phyloP scores from a whole-genome alignment of 768 basidiomycete species.

The Xerocomellus amylosporus region DNA sequence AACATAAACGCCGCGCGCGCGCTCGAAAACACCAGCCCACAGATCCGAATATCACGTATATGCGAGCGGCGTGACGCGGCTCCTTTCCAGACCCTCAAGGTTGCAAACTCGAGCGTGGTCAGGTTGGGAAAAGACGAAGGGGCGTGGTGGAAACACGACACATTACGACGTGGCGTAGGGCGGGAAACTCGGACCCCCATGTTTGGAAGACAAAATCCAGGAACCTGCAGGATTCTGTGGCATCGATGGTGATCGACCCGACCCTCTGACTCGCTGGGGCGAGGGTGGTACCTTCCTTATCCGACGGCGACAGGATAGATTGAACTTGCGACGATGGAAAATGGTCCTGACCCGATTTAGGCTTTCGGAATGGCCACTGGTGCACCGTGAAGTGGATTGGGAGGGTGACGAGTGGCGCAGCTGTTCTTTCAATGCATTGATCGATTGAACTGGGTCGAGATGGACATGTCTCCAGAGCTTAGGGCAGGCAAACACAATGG shows the following conservation, averaged over 20 bases:
- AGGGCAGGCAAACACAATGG: conserved; percentile 16
- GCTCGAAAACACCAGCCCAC: conserved; percentile 10
- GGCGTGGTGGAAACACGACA: conserved; percentile 16
- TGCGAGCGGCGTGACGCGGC: conserved; percentile 8
- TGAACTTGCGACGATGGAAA: conserved; percentile 16
- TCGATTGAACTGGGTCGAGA: conserved; percentile 14
- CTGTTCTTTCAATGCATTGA: conserved; percentile 13
- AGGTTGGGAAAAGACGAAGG: conserved; percentile 22
- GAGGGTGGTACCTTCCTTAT: not conserved
- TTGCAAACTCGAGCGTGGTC: conserved; percentile 13
- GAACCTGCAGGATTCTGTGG: conserved; percentile 16
- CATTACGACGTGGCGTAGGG: conserved; percentile 8
- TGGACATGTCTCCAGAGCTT: conserved; percentile 21
- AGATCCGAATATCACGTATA: conserved; percentile 10
- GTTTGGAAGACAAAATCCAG: conserved; percentile 18
- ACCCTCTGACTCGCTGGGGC: conserved; percentile 11
- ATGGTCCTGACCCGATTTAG: conserved; percentile 1
- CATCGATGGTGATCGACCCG: conserved; percentile 16
- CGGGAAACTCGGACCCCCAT: conserved; percentile 17
- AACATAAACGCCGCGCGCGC: conserved; percentile 14
- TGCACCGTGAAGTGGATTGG: conserved; percentile 15
- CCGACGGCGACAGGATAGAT: conserved; percentile 7
- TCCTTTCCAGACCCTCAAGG: conserved; percentile 1
- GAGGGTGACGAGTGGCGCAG: conserved; percentile 13
- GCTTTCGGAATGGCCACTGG: conserved; percentile 21